These are phyloP conservation scores for Clathrospora elynae DNA, from an alignment of 2,329 filamentous ascomycete genomes.

Conservation along the genomic window DNA sequence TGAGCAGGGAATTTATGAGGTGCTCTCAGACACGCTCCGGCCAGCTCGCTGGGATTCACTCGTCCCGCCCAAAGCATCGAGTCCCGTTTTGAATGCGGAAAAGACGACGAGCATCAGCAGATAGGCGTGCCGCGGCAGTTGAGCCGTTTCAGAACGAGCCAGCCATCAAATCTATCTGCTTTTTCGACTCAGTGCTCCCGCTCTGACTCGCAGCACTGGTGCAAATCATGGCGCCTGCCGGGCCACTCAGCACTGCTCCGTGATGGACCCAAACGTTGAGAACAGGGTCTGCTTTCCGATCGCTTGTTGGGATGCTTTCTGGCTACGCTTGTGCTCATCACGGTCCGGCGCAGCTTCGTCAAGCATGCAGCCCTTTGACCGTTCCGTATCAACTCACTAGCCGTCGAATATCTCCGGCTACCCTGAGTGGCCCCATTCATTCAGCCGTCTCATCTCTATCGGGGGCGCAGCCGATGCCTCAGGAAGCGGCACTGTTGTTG, in stretches of 20 bases:
- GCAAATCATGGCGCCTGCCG: conserved; percentile 44
- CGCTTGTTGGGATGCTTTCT: conserved; percentile 30
- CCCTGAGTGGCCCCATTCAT: conserved; percentile 38
- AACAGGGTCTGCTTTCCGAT: conserved; percentile 37
- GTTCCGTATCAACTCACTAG: conserved; percentile 35
- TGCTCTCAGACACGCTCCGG: conserved; percentile 17
- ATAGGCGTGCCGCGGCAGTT: conserved; percentile 34
- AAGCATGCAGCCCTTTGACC: conserved; percentile 22
- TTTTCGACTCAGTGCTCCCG: conserved; percentile 20
- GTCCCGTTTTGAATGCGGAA: conserved; percentile 37
- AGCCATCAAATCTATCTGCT: conserved; percentile 19
- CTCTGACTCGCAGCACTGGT: conserved; percentile 41
- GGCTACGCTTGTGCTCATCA: conserved; percentile 8
- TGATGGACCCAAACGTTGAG: conserved; percentile 32
- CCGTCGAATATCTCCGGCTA: conserved; percentile 40
- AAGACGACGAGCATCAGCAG: conserved; percentile 27
- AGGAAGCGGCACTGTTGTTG: conserved; percentile 30
- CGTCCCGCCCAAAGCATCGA: conserved; percentile 37
- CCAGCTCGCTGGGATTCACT: conserved; percentile 20
- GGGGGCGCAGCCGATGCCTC: conserved; percentile 41
- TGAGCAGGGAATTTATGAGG: conserved; percentile 35
- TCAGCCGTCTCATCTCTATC: conserved; percentile 48
- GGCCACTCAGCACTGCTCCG: conserved; percentile 32
- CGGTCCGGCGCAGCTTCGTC: conserved; percentile 31
- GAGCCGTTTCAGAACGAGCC: conserved; percentile 37